These are phyloP conservation scores for Populus deltoides DNA, from an alignment of 345 rosid species.

Conservation along the genomic window DNA sequence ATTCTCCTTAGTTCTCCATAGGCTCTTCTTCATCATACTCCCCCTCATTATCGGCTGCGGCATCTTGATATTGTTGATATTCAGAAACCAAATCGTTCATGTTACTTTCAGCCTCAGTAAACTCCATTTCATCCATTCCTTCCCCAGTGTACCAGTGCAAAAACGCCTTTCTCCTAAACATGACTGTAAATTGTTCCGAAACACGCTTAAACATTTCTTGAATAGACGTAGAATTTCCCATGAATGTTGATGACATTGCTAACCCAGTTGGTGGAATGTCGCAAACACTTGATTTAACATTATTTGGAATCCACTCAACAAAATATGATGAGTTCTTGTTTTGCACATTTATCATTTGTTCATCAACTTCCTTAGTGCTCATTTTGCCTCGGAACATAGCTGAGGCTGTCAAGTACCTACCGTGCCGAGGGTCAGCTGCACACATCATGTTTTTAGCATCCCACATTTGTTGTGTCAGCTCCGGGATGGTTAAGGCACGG, in stretches of 20 bases:
- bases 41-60: conserved; percentile 57
- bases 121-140: conserved; percentile 98
- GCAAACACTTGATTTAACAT: conserved; percentile 78
- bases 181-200: conserved; percentile 55
- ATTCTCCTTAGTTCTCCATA: conserved; percentile 28
- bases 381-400: conserved; percentile 89
- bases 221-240: conserved; percentile 72
- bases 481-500: conserved; percentile 78
- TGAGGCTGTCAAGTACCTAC: conserved; percentile 80
- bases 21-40: conserved; percentile 57
- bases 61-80: conserved; percentile 88
- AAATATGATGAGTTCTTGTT: conserved; percentile 91
- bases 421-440: conserved; percentile 86
- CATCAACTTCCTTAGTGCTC: conserved; percentile 94
- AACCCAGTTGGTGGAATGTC: conserved; percentile 73
- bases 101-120: conserved; percentile 87
- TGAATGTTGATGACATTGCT: conserved; percentile 72
- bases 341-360: conserved; percentile 86
- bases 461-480: conserved; percentile 87
- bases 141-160: conserved; percentile 91
- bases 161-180: conserved; percentile 61
- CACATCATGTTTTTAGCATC: conserved; percentile 85
- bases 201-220: conserved; percentile 64
- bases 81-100: conserved; percentile 91
- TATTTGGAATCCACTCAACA: conserved; percentile 66